Percentiles rank a stretch among this genome's conserved stretches.
Conservation (phyloP, 2,329 filamentous ascomycete genomes). For the Reticulascus tulasneorum region DNA sequence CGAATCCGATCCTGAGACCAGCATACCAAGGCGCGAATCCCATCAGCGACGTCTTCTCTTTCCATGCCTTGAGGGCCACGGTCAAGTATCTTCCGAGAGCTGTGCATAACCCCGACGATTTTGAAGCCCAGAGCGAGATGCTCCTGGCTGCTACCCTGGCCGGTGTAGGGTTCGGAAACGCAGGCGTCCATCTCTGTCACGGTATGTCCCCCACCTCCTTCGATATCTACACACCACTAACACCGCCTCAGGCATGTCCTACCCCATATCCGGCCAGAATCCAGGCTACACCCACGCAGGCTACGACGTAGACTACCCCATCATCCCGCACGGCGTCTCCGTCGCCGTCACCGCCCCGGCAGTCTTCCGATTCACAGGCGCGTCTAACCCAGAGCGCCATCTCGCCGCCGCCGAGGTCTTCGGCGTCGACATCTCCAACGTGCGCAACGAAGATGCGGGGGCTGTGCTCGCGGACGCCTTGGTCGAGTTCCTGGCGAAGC, state of each 20-base stretch:
- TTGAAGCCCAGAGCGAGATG: conserved; percentile 94
- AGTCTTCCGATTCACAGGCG: conserved; percentile 88
- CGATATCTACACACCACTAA: conserved; percentile 1
- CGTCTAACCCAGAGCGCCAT: conserved; percentile 90
- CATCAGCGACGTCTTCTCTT: conserved; percentile 94
- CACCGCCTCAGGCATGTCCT: conserved; percentile 74
- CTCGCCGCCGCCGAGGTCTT: conserved; percentile 85
- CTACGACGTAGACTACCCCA: conserved; percentile 69
- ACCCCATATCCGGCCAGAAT: conserved; percentile 95
- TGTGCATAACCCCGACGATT: conserved; percentile 82
- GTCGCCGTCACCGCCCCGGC: conserved; percentile 91
- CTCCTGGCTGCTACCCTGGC: conserved; percentile 89
- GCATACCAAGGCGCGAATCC: conserved; percentile 97
- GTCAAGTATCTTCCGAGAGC: conserved; percentile 90
- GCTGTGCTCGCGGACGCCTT: conserved; percentile 84
- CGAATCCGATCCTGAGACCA: conserved; percentile 85
- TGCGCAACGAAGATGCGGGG: conserved; percentile 85
- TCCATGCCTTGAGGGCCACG: conserved; percentile 77
- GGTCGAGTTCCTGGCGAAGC: conserved; percentile 69
- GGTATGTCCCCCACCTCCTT: conserved; percentile 34
- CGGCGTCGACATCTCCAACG: conserved; percentile 81
- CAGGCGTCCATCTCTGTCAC: conserved; percentile 79
- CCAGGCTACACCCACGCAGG: conserved; percentile 46
- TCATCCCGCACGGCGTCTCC: conserved; percentile 94
- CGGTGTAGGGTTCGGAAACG: conserved; percentile 95